Percentiles rank a stretch among this genome's conserved stretches.
Conservation (phyloP, 225 moss, liverwort and hornwort genomes). For the Physcomitrium patens region DNA sequence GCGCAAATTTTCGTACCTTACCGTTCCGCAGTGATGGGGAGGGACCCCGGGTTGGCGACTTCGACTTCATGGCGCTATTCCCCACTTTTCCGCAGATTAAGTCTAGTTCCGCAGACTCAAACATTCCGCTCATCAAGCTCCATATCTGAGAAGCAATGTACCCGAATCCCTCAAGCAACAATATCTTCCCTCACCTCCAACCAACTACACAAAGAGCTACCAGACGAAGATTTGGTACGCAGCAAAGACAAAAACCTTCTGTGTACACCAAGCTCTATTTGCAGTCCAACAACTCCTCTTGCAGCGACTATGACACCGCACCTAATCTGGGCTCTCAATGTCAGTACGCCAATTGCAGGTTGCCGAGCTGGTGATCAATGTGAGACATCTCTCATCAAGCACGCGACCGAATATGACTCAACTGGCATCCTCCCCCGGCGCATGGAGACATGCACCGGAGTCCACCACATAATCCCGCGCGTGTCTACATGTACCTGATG, state of each 20-base stretch:
- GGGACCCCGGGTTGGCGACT: slow-evolving; percentile 41
- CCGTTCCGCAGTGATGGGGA: slow-evolving; percentile 47
- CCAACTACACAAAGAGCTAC: too few species aligned
- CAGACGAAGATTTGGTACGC: too few species aligned
- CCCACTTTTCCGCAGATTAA: background rate
- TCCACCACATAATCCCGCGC: background rate
- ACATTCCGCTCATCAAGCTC: background rate
- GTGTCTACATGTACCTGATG: slow-evolving; percentile 6
- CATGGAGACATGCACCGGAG: background rate
- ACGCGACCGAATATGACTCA: background rate
- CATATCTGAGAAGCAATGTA: too few species aligned
- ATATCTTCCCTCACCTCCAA: too few species aligned
- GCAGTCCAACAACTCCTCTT: background rate
- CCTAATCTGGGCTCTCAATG: background rate
- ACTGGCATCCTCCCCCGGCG: background rate
- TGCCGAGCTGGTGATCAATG: too few species aligned
- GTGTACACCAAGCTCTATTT: background rate
- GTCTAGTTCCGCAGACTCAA: background rate
- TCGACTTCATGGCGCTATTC: slow-evolving; percentile 43
- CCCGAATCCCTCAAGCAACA: too few species aligned
- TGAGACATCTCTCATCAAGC: too few species aligned
- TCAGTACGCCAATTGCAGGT: background rate
- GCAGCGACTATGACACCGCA: background rate
- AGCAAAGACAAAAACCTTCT: too few species aligned
- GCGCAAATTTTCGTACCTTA: slow-evolving; percentile 32